Evolutionary conservation across 2,329 filamentous ascomycete species (phyloP).

Genomic region (Triangularia setosa): DNA sequence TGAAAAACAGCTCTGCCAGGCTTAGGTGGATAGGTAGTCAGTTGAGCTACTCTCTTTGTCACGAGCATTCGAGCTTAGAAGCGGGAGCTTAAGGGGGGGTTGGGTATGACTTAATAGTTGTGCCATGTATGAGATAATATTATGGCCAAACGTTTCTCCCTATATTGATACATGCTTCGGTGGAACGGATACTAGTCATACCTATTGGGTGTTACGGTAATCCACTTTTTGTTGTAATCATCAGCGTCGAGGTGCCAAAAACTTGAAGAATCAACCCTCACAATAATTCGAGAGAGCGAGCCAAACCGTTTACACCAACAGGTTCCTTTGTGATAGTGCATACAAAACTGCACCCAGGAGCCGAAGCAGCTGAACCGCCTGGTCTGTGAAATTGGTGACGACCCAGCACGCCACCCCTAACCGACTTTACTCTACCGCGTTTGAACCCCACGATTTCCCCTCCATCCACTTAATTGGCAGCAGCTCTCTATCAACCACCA

Average conservation of each 20-base stretch:
- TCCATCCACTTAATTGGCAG: not conserved
- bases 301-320: not conserved
- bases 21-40: not conserved
- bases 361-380: not conserved
- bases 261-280: not conserved
- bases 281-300: not conserved
- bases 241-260: not conserved
- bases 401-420: slow-evolving; percentile 2
- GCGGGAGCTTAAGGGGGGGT: not conserved
- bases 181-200: not conserved
- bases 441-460: slow-evolving; percentile 9
- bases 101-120: slow-evolving; percentile 7
- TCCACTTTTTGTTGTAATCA: not conserved
- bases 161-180: not conserved
- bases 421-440: not conserved
- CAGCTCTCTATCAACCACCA: not conserved
- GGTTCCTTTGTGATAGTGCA: not conserved
- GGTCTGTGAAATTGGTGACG: not conserved
- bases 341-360: not conserved
- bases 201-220: not conserved
- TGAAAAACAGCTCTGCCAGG: not conserved
- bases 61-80: not conserved
- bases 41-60: not conserved
- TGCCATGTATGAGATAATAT: slow-evolving; percentile 1
- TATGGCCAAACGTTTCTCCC: not conserved